Base-by-base conservation (phyloP, 257 asterid species). In the Jacaranda copaia region DNA sequence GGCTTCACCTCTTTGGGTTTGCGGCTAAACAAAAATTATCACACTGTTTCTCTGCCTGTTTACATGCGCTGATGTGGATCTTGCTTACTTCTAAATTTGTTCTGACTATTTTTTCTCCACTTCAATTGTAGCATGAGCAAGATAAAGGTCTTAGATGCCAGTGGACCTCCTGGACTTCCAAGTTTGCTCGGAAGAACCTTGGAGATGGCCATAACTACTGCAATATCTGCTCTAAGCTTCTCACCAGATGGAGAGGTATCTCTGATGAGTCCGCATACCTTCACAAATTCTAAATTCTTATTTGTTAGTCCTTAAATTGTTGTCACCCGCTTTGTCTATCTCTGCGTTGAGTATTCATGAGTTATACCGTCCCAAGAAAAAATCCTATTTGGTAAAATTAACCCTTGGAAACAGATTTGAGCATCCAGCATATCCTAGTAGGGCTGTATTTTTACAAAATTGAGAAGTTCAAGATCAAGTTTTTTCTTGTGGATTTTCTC, bases 241-340 rank as follows among this genome's bases (percentile, higher is more conserved):
- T 93, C 99, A 60, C 96, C 87, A 39, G 99, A 93, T 81, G 99
- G 99, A 87, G 99, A 95, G 98, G 99, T 95, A 86, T 36, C 73
- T 52, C 69, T 77, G 74, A 53, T 71, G 51, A 65, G 11, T 68
- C 72, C 67, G 57, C 52, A 58, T 32, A n/a, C 51, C 69, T 65
- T 32, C 52, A 42, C 56, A 52, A n/a, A 35, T 74, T 68, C 36
- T 16, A 71, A 74, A 51, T 36, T 67, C 61, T 66, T 81, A 43
- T 32, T 70, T 70, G 15, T 40, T 64, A 38, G 73, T 63, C 63
- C 73, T 36, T 18, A 45, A 66, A 8, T 67, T 59, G 49, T 72
- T 8, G 66, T 32, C 13, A 11, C 52, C 45, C 66, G 45, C 46
- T 60, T 25, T 71, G 45, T 40, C 63, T 45, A 49, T 62, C 7